Percentiles rank a stretch among this genome's conserved stretches.
Evolutionary conservation across 176 grass and related monocot species (phyloP).

Genomic region (sorghum (Sorghum bicolor)): DNA sequence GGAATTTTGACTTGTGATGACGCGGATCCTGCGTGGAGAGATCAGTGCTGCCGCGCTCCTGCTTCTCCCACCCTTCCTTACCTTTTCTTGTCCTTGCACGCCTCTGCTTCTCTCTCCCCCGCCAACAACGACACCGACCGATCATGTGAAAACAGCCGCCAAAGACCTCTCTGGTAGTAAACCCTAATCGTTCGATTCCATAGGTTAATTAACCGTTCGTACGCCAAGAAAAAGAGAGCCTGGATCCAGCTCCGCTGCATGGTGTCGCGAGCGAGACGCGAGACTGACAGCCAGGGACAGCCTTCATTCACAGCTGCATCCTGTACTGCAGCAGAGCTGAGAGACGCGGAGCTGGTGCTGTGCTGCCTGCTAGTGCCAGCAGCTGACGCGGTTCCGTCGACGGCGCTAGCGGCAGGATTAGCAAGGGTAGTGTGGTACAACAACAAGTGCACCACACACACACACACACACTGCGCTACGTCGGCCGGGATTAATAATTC

Average conservation of each 20-base stretch:
- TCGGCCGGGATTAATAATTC: conserved; percentile 18
- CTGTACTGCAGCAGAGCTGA: too few species aligned
- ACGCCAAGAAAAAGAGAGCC: neutral
- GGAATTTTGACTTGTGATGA: neutral
- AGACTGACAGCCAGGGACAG: neutral
- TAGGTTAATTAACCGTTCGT: neutral
- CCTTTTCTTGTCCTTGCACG: neutral
- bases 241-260: conserved; percentile 16
- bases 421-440: neutral
- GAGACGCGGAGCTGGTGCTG: too few species aligned
- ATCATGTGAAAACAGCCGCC: neutral
- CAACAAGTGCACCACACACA: neutral
- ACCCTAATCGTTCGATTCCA: neutral
- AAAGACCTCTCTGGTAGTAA: neutral
- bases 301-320: neutral
- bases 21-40: conserved; percentile 26
- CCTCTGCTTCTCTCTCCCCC: neutral
- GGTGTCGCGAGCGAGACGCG: neutral
- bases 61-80: neutral
- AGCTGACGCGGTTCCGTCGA: neutral
- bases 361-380: too few species aligned
- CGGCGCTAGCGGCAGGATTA: neutral
- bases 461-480: neutral
- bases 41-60: neutral
- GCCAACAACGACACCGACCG: neutral